Conservation (phyloP, 2,329 filamentous ascomycete genomes). For the Onygenales sp. region DNA sequence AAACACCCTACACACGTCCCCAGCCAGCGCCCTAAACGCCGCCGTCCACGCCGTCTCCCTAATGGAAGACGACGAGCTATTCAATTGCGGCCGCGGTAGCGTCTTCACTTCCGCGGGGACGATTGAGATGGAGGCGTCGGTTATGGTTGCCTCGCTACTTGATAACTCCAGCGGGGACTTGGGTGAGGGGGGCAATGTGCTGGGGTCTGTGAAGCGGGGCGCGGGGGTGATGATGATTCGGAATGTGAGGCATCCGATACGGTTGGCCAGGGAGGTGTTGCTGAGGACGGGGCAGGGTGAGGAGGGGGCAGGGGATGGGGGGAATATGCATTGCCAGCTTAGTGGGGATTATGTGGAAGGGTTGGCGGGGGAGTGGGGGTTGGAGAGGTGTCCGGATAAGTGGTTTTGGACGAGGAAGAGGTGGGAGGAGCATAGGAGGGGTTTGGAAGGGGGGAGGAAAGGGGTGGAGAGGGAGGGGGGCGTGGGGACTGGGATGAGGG, state of each 20-base stretch:
- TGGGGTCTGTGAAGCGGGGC: constrained; percentile 62
- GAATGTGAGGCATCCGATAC: constrained; percentile 69
- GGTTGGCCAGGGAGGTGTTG: constrained; percentile 62
- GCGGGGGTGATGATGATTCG: constrained; percentile 66
- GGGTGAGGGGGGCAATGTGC: constrained; percentile 13
- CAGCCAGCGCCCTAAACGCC: constrained; percentile 55
- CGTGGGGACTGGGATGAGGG: constrained; percentile 3
- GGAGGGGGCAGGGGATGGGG: constrained; percentile 29
- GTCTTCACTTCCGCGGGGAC: constrained; percentile 77
- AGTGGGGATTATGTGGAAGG: constrained; percentile 59
- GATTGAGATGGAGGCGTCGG: constrained; percentile 76
- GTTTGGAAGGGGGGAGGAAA: constrained; percentile 31
- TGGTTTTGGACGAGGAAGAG: constrained; percentile 73
- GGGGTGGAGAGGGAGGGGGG: constrained; percentile 16
- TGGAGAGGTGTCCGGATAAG: constrained; percentile 57
- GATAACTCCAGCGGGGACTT: neutral
- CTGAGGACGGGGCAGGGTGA: constrained; percentile 42
- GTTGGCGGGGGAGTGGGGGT: constrained; percentile 51
- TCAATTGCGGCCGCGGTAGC: constrained; percentile 75
- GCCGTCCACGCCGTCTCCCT: constrained; percentile 65
- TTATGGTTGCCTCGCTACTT: constrained; percentile 61
- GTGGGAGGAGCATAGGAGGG: constrained; percentile 68
- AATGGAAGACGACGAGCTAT: constrained; percentile 71
- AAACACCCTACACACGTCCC: constrained; percentile 1
- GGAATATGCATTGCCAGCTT: constrained; percentile 54